Conservation (phyloP, 257 asterid species). For the Primulina tabacum region DNA sequence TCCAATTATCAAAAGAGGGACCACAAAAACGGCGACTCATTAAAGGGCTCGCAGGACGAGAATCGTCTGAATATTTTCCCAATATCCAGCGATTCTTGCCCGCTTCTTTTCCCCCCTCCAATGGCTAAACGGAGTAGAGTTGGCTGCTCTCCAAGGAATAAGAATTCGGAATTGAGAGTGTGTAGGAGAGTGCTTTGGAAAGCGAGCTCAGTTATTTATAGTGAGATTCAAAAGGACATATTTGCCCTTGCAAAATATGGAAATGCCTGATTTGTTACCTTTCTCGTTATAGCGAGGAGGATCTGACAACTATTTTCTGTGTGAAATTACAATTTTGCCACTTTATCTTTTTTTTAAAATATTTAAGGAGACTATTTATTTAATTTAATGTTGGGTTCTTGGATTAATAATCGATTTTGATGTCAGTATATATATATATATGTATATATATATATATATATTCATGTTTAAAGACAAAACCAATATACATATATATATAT, state of each 20-base stretch:
- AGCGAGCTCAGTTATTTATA: constrained; percentile 52
- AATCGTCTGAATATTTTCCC: constrained; percentile 13
- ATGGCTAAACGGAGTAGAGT: constrained; percentile 48
- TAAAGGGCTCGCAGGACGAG: constrained; percentile 4
- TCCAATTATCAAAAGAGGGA: background rate
- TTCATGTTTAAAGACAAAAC: no score
- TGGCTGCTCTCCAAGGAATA: constrained; percentile 15
- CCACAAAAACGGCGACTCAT: background rate
- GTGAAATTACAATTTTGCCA: constrained; percentile 34
- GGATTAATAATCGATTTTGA: no score
- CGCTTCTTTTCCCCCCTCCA: constrained; percentile 18
- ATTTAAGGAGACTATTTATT: no score
- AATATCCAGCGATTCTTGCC: background rate
- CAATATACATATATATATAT: no score
- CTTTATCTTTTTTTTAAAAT: background rate
- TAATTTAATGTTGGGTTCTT: no score
- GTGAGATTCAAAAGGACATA: constrained; percentile 17
- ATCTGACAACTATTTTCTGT: constrained; percentile 19
- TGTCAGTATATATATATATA: no score
- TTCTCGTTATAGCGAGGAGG: constrained; percentile 43
- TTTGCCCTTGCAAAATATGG: constrained; percentile 31
- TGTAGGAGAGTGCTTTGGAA: constrained; percentile 43
- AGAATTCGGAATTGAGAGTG: constrained; percentile 27
- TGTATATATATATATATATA: no score
- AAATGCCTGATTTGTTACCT: constrained; percentile 59